Base-by-base conservation (phyloP, 2,329 filamentous ascomycete species). In the Chaetothyriales sp. region DNA sequence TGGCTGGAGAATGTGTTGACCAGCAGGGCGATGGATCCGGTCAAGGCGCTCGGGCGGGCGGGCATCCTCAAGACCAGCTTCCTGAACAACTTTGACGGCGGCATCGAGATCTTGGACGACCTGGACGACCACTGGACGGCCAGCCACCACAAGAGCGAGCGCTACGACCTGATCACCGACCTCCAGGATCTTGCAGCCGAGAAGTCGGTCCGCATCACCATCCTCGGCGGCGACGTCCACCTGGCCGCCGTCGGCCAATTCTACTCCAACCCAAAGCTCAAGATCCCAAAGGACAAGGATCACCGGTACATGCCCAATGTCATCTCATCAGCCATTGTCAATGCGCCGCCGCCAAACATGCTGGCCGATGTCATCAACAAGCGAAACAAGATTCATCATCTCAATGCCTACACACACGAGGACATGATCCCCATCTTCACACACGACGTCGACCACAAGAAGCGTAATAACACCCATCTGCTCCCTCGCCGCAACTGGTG, bases 41-140 rank as follows among this genome's bases (percentile, higher is more conserved):
- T 95, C 64, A 96, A 96, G 66, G 86, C 86, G 4, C 73, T 96
- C 20, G 86, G 88, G 42, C 84, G 86, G 61, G 78, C 83, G 36
- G 89, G 90, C 1, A 67, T 93, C 58, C 74, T 96, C 48, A 60
- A 60, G 53, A 86, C 87, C 53, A 75, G 76, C 10, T 79, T 93
- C 44, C 73, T 94, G 42, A 95, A 95, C 69, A 84, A 84, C 58
- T 89, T 95, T 59, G 89, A 95, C 62, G 88, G 87, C 19, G 87
- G 87, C 18, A 84, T 92, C 5, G 92, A 96, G 66, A 85, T 96
- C 12, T 72, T 94, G 25, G 89, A 95, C 63, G 88, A 94, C 60
- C 70, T 95, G 8, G 90, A 95, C 63, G 92, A 96, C 65, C 90
- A 98, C 64, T 98, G 92, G 92, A 95, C 90, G 0, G 86, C 90